A percentile compares a stretch with the other conserved stretches of the same genome.
Evolutionary conservation across 192 early-diverging fungal genomes (phyloP).

Genomic region (Podila epicladia): DNA sequence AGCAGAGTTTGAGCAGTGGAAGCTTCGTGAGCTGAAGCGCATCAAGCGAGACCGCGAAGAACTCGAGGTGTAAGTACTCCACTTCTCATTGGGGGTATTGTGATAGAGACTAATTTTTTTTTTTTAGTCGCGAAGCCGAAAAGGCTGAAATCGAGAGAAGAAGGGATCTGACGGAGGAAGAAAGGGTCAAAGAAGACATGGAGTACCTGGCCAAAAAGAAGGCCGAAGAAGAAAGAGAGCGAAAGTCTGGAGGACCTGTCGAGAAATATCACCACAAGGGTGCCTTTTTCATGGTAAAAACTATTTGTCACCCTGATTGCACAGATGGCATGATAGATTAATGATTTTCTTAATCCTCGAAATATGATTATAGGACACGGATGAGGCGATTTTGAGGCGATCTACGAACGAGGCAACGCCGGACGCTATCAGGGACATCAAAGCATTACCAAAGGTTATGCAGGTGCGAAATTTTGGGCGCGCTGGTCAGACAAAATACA

Average conservation of each 20-base stretch:
- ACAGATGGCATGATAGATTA: background rate
- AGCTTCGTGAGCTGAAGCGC: slow-evolving; percentile 86
- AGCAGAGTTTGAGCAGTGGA: slow-evolving; percentile 93
- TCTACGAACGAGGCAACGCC: slow-evolving; percentile 79
- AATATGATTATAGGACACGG: slow-evolving; percentile 52
- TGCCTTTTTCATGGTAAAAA: slow-evolving; percentile 78
- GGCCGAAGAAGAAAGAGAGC: slow-evolving; percentile 62
- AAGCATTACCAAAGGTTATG: slow-evolving; percentile 82
- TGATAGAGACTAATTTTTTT: background rate
- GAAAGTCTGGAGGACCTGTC: slow-evolving; percentile 67
- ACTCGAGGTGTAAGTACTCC: slow-evolving; percentile 62
- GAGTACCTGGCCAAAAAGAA: slow-evolving; percentile 54
- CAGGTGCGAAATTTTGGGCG: slow-evolving; percentile 92
- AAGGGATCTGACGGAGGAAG: slow-evolving; percentile 86
- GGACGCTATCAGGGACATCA: slow-evolving; percentile 65
- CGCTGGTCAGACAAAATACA: slow-evolving; percentile 89
- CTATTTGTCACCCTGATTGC: too few relatives aligned
- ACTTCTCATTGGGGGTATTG: background rate
- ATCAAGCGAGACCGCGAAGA: slow-evolving; percentile 90
- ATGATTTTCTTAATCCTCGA: background rate
- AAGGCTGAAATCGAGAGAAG: slow-evolving; percentile 82
- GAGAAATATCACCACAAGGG: slow-evolving; percentile 92
- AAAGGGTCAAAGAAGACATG: slow-evolving; percentile 77
- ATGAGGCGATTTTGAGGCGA: slow-evolving; percentile 66
- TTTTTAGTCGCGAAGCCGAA: slow-evolving; percentile 70